Base-by-base conservation (phyloP, 192 early-diverging fungal genomes). In the Gryganskiella cystojenkinii region DNA sequence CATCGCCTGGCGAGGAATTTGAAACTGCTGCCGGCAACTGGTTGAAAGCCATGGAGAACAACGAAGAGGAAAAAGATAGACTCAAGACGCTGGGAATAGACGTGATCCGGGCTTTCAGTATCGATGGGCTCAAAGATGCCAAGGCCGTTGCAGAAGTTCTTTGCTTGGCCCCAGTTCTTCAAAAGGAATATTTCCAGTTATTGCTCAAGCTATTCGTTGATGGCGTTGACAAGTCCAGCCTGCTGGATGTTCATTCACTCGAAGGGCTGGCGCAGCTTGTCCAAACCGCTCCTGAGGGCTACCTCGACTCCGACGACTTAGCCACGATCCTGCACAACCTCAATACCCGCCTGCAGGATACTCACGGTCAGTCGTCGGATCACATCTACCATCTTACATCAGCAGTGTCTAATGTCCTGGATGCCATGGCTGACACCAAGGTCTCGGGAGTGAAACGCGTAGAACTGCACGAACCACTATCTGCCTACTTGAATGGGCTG, bases 341-440 rank as follows among this genome's bases (percentile, higher is more conserved):
- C 6, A 61, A 27, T 8, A 34, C 22, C 2, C 45, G 46, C 31
- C 60, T 50, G 13, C 10, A 33, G 11, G 46, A 61, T 19, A 61
- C 44, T 7, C 45, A 49, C 31, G 28, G 19, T 4, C 27, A 61
- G 28, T 49, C 60, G 28, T 27, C 25, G 14, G 27, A 50, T 2
- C 45, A 47, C 33, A 27, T 49, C 9, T 50, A 50, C 30, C 28
- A 34, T 8, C 19, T 49, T 43, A 50, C 60, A 14, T 3, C 15
- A 1, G 30, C 46, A 10, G 60, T 61, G 3, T 61, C 60, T 3
- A 43, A 19, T 31, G 45, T 49, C 30, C 37, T 61, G 3, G 60
- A 61, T 28, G 31, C 30, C 27, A 61, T 61, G 60, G 60, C n/a
- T 3, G 46, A 50, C 24, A 14, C 19, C 60, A 17, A 61, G 8